These are phyloP conservation scores for Parmelia sp. DNA, from an alignment of 495 filamentous ascomycete genomes.

Conservation along the genomic window DNA sequence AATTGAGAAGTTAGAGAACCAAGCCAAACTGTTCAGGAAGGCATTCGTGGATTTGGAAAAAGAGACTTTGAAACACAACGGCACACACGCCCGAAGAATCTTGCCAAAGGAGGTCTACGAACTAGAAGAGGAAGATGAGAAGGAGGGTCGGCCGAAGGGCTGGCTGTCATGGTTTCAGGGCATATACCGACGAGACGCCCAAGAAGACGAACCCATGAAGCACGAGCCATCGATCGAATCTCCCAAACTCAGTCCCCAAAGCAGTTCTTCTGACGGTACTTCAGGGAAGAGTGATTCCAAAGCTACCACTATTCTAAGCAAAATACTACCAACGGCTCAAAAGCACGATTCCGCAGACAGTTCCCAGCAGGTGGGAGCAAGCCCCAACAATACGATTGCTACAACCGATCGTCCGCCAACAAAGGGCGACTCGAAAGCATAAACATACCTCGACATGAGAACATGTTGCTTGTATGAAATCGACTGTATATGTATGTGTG, in stretches of 20 bases:
- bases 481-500: neutral
- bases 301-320: neutral
- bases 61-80: slow-evolving; percentile 49
- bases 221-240: slow-evolving; percentile 18
- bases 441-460: neutral
- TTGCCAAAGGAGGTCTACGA: slow-evolving; percentile 44
- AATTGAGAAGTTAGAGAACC: slow-evolving; percentile 59
- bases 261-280: neutral
- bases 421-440: neutral
- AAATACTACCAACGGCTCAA: neutral
- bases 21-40: slow-evolving; percentile 49
- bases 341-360: neutral
- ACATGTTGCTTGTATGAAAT: neutral
- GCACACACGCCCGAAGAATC: slow-evolving; percentile 33
- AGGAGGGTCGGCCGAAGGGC: slow-evolving; percentile 28
- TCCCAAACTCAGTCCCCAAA: slow-evolving; percentile 11
- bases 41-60: slow-evolving; percentile 63
- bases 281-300: neutral
- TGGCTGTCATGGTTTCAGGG: slow-evolving; percentile 30
- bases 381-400: neutral
- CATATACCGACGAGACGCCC: neutral
- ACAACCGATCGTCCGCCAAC: neutral
- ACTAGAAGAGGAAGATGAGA: slow-evolving; percentile 32
- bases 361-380: neutral
- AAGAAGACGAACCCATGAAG: neutral